Percentiles rank a stretch among this genome's conserved stretches.
Evolutionary conservation across 306 rosid genomes (phyloP).

Genomic region (Canavalia ensiformis): DNA sequence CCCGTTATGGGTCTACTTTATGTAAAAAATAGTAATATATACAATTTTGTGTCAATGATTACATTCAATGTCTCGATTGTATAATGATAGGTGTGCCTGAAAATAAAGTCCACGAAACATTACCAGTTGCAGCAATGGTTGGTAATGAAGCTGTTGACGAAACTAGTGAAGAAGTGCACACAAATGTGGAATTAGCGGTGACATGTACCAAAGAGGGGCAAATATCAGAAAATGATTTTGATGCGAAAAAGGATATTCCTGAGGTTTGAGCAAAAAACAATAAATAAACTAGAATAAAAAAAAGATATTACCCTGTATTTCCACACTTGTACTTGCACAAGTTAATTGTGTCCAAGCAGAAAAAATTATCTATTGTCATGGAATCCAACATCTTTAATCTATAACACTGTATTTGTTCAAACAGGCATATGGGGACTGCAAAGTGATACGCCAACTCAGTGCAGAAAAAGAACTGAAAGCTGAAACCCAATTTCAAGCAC

Average conservation of each 20-base stretch:
- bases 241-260: not conserved
- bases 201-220: not conserved
- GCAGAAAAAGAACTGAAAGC: not conserved
- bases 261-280: constrained; percentile 42
- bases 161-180: not conserved
- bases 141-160: not conserved
- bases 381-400: not conserved
- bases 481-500: not conserved
- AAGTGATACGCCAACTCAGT: not conserved
- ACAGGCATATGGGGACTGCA: not conserved
- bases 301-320: constrained; percentile 1
- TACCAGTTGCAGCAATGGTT: no score
- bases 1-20: no score
- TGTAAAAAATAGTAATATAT: not conserved
- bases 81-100: not conserved
- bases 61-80: not conserved
- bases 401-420: not conserved
- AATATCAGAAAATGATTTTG: not conserved
- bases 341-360: not conserved
- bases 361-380: not conserved
- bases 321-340: not conserved
- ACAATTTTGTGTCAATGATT: not conserved
- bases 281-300: not conserved
- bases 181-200: not conserved
- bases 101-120: not conserved